These are phyloP conservation scores for Pseudisothecium myosuroides DNA, from an alignment of 225 moss, liverwort and hornwort genomes.

Conservation along the genomic window DNA sequence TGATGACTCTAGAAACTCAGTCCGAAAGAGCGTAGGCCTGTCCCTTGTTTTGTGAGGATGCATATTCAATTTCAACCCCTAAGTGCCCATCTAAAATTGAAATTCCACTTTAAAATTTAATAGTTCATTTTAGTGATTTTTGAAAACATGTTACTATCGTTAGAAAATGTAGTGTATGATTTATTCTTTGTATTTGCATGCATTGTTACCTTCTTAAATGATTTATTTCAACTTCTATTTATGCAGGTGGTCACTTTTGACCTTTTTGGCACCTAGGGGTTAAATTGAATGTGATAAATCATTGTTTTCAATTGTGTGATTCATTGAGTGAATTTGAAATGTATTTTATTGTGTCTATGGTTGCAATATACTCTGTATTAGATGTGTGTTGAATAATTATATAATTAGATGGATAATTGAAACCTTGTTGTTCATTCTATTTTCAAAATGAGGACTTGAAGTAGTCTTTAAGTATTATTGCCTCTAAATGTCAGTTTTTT, in stretches of 20 bases:
- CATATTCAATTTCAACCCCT: neutral
- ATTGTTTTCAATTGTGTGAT: neutral
- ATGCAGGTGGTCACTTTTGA: neutral
- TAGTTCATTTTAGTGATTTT: neutral
- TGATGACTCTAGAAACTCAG: neutral
- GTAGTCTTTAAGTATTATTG: no score
- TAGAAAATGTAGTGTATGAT: neutral
- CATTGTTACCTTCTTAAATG: neutral
- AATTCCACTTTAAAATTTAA: neutral
- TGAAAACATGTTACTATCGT: neutral
- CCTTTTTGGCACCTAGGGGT: neutral
- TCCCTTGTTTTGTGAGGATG: slow-evolving; percentile 1
- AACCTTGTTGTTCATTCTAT: neutral
- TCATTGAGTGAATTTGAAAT: neutral
- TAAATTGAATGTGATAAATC: neutral
- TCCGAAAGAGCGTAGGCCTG: neutral
- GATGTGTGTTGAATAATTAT: neutral
- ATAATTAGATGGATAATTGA: neutral
- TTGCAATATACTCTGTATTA: neutral
- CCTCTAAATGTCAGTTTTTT: no score
- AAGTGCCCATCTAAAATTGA: neutral
- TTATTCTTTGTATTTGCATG: neutral
- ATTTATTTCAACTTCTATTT: neutral
- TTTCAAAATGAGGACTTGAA: neutral
- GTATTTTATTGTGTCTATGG: neutral